phyloP scores from a whole-genome alignment of 352 stramenopile species.

The Phytophthora litchii region DNA sequence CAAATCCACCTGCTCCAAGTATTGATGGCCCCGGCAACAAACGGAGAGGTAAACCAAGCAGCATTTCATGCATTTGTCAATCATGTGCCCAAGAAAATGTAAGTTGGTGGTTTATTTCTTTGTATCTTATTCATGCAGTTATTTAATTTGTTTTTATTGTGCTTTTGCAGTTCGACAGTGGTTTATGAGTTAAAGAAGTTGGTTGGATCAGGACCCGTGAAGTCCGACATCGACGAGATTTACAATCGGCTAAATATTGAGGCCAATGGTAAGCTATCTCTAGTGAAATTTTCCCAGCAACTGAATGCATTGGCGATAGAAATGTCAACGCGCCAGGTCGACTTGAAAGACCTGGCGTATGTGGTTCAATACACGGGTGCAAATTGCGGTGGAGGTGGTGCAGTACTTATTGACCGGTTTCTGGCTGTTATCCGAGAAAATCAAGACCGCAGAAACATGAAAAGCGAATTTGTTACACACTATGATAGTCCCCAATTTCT shows the following conservation, averaged over 20 bases:
- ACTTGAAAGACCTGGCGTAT: constrained; percentile 79
- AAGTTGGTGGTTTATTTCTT: constrained; percentile 15
- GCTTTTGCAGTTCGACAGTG: constrained; percentile 48
- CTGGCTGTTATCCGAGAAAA: constrained; percentile 69
- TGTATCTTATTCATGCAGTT: neutral
- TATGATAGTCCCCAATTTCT: constrained; percentile 81
- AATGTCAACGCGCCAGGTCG: constrained; percentile 52
- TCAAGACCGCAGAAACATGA: constrained; percentile 81
- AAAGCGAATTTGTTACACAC: constrained; percentile 82
- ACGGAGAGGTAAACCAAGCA: constrained; percentile 66
- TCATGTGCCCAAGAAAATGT: constrained; percentile 84
- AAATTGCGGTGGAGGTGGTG: constrained; percentile 71
- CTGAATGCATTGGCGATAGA: constrained; percentile 62
- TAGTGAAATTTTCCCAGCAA: constrained; percentile 63
- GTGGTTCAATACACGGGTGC: constrained; percentile 74
- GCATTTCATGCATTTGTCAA: constrained; percentile 83
- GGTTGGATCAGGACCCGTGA: constrained; percentile 44
- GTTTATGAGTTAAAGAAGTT: constrained; percentile 79
- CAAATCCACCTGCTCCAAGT: constrained; percentile 67
- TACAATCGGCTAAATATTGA: constrained; percentile 81
- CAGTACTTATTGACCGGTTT: constrained; percentile 79
- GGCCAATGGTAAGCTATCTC: constrained; percentile 68
- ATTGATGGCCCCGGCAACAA: constrained; percentile 63
- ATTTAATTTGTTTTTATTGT: constrained; percentile 1
- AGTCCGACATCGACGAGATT: constrained; percentile 47